Base-by-base conservation (phyloP, 495 filamentous ascomycete species). In the Penicillium malachiteum region DNA sequence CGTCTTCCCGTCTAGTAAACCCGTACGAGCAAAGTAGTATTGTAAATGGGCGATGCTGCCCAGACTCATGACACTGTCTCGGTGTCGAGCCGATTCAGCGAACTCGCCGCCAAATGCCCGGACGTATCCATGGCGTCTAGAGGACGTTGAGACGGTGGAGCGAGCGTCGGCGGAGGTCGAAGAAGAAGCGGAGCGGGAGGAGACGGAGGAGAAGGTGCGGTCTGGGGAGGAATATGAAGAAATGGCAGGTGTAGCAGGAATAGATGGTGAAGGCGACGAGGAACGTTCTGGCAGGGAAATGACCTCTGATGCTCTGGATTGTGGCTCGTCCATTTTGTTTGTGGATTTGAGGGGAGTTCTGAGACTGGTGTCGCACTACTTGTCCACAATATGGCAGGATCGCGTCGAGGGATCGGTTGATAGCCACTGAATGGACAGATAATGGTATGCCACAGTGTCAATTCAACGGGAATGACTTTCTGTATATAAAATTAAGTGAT, bases 21-120 rank as follows among this genome's bases (percentile, higher is more conserved):
- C 94, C 3, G 94, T 98, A 48, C 95, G 81, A 37, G 94, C 93
- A 69, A 98, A 98, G 69, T 97, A 98, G 70, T 98, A 96, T 65
- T 98, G 94, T 61, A 98, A 74, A 74, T 98, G 94, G 44, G 92
- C 91, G 62, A 98, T 98, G 66, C 92, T 96, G 21, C 94, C 94
- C 57, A 98, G 73, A 66, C 89, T 96, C 81, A 97, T 85, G 52
- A 98, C 94, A 62, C 91, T 96, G 58, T 97, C 92, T 55, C 94
- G 79, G 42, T 90, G 88, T 58, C 84, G 84, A 48, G 94, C 94
- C 34, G 94, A 97, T 31, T 87, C 87, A 10, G 94, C 88, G 69
- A 98, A 98, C 62, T 90, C 83, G 34, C 89, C 96, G 30, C 87
- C 90, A 69, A 92, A 89, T 0, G 95, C 92, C 48, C 94, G 87